phyloP scores from a whole-genome alignment of 805 yeast species.

The Myxozyma geophila region DNA sequence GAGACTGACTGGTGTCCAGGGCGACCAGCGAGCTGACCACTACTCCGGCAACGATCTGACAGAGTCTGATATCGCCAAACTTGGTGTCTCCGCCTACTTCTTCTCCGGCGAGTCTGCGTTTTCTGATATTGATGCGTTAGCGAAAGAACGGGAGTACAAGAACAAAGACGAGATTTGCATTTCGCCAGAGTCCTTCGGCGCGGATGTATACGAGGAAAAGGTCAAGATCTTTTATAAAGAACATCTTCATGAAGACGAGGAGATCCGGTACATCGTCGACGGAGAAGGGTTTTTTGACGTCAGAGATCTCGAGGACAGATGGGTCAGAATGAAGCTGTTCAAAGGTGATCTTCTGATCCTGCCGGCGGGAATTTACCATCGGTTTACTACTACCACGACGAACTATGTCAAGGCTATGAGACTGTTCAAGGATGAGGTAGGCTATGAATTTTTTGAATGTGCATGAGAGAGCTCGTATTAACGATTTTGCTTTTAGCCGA shows the following conservation, averaged over 20 bases:
- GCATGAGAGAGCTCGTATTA: too few relatives aligned
- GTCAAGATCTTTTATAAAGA: conserved; percentile 51
- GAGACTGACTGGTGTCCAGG: conserved; percentile 4
- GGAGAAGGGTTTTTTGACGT: conserved; percentile 95
- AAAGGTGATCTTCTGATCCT: conserved; percentile 63
- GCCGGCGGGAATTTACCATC: conserved; percentile 94
- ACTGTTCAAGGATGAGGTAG: conserved; percentile 76
- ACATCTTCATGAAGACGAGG: conserved; percentile 96
- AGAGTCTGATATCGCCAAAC: conserved; percentile 10
- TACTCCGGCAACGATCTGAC: conserved; percentile 21
- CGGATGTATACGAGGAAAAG: conserved; percentile 64
- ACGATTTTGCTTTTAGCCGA: conserved; percentile 59
- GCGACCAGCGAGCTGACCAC: conserved; percentile 32
- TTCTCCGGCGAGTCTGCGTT: conserved; percentile 48
- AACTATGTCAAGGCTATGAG: conserved; percentile 77
- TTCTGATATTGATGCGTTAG: conserved; percentile 65
- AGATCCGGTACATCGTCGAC: conserved; percentile 83
- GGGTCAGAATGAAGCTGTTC: conserved; percentile 76
- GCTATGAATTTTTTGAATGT: too few relatives aligned
- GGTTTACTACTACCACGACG: conserved; percentile 74
- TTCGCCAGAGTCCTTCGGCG: conserved; percentile 60
- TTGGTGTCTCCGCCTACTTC: conserved; percentile 31
- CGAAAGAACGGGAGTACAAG: conserved; percentile 71
- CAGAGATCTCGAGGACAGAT: conserved; percentile 62
- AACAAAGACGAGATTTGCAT: conserved; percentile 76